Evolutionary conservation across 371 early-diverging fungal species (phyloP), one percentile per base, ranked within the genome.

Genomic region (Circinella umbellata): DNA sequence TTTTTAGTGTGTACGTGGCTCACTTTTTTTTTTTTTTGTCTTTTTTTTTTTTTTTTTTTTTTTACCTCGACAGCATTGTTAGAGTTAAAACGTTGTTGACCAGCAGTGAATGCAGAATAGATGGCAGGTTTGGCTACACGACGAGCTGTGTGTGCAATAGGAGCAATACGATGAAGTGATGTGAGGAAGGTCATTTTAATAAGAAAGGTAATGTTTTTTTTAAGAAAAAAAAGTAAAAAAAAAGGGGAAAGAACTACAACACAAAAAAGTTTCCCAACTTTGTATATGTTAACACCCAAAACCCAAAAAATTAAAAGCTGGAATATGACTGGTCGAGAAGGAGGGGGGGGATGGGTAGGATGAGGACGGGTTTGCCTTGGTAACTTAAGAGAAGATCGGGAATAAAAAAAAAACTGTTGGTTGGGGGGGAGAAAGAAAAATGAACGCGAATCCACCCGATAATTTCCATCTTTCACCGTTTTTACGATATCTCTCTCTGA

Each of bases 41-140:
- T 70, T 66, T 67, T 66, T 64, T 47, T 17, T 1, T n/a, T n/a
- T n/a, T 13, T 51, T 9, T 2, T 13, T 51, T 13, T 5, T n/a
- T 61, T 64, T 75, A 80, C 83, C 74, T 83, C 78, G 70, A 78
- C 74, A 57, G 73, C 67, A 61, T 70, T 62, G 69, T 61, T 73
- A 35, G 84, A 83, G 72, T 78, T 78, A 76, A 78, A 81, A 66
- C 84, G 79, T 70, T 78, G 75, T 73, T 83, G 84, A 13, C 38
- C 51, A 62, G 59, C 68, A 67, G 77, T 64, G n/a, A 75, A 62
- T 68, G 78, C 70, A 70, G 71, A 70, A 27, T 46, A 59, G 67
- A 76, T 59, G 27, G 80, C 73, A 20, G 81, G 81, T 74, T 80
- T 80, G 54, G 69, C 67, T 55, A 71, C 76, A 60, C 75, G 79